Evolutionary conservation across 2,329 filamentous ascomycete genomes (phyloP).

Genomic region (Coniella vitis): DNA sequence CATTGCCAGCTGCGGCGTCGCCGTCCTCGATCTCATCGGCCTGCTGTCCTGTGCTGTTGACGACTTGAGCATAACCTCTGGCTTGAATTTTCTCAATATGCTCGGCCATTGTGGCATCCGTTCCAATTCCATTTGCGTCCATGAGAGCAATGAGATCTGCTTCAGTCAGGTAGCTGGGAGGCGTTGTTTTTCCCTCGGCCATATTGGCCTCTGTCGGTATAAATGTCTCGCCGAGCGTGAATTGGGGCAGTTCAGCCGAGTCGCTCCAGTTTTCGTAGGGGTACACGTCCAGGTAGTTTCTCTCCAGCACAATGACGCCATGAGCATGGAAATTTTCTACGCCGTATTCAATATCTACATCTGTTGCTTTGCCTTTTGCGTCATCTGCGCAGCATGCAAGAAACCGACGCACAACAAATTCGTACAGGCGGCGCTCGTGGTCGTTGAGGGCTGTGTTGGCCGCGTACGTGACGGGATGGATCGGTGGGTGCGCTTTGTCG

Average conservation of each 20-base stretch:
- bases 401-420: slow-evolving; percentile 87
- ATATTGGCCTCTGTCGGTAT: slow-evolving; percentile 85
- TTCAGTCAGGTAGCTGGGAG: slow-evolving; percentile 85
- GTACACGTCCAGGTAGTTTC: slow-evolving; percentile 93
- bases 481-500: slow-evolving; percentile 94
- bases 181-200: slow-evolving; percentile 79
- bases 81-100: slow-evolving; percentile 96
- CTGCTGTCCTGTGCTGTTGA: slow-evolving; percentile 33
- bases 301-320: slow-evolving; percentile 76
- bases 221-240: slow-evolving; percentile 72
- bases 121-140: slow-evolving; percentile 98
- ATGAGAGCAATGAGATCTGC: slow-evolving; percentile 93
- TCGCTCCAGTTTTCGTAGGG: slow-evolving; percentile 96
- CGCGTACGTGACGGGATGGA: slow-evolving; percentile 88
- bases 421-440: slow-evolving; percentile 74
- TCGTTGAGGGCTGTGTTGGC: slow-evolving; percentile 55
- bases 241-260: slow-evolving; percentile 73
- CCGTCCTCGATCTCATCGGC: slow-evolving; percentile 32
- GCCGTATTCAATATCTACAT: slow-evolving; percentile 79
- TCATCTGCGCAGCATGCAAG: slow-evolving; percentile 94
- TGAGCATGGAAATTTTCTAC: slow-evolving; percentile 75
- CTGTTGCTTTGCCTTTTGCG: slow-evolving; percentile 77
- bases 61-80: slow-evolving; percentile 73
- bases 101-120: slow-evolving; percentile 97
- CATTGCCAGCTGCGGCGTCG: slow-evolving; percentile 33